Percentiles rank a stretch among this genome's conserved stretches.
These are phyloP conservation scores for Boletellus ananiceps DNA, from an alignment of 768 basidiomycete genomes.

Conservation along the genomic window DNA sequence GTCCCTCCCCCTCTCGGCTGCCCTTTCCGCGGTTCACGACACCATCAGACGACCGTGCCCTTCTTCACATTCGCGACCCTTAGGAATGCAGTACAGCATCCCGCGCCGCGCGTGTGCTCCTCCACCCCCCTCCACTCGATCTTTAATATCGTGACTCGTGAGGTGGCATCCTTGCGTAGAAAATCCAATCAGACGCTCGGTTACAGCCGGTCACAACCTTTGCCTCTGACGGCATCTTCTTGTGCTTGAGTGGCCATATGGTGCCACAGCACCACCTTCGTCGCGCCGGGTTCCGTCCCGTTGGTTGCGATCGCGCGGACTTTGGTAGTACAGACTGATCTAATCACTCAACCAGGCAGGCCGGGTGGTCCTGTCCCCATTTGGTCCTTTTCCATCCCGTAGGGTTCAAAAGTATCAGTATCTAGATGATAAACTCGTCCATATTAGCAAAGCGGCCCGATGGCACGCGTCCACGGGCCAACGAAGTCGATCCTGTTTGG, in stretches of 20 bases:
- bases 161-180: constrained; percentile 12
- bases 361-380: constrained; percentile 13
- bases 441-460: constrained; percentile 8
- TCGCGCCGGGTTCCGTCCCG: constrained; percentile 30
- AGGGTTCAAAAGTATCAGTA: constrained; percentile 9
- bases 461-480: constrained; percentile 3
- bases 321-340: constrained; percentile 19
- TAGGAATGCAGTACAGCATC: constrained; percentile 16
- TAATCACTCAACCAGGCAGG: constrained; percentile 17
- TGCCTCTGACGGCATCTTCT: constrained; percentile 20
- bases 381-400: constrained; percentile 8
- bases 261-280: neutral
- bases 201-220: constrained; percentile 23
- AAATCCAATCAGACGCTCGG: constrained; percentile 12
- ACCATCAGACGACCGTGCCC: constrained; percentile 3
- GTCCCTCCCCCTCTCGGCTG: neutral
- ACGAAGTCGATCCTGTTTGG: constrained; percentile 21
- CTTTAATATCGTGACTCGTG: constrained; percentile 16
- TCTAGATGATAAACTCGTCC: constrained; percentile 12
- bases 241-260: constrained; percentile 20
- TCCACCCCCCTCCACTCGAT: constrained; percentile 1
- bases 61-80: constrained; percentile 22
- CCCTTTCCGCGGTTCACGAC: constrained; percentile 11
- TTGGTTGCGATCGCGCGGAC: constrained; percentile 24
- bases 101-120: constrained; percentile 16